Evolutionary conservation across 805 yeast genomes (phyloP).

Genomic region (Zygosaccharomyces pseudorouxii): DNA sequence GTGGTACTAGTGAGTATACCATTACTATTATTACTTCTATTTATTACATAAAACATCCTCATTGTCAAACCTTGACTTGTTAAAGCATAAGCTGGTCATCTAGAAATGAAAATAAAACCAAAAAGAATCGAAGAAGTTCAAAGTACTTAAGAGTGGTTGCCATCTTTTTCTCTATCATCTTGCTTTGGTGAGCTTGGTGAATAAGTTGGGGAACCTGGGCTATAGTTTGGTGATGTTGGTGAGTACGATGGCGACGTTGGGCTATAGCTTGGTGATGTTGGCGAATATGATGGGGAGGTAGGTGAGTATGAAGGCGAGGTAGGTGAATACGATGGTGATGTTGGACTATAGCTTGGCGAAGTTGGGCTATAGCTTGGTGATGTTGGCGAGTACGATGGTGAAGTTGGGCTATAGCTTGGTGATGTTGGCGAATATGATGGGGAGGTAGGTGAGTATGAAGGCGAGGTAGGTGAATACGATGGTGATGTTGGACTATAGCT

Average conservation of each 20-base stretch:
- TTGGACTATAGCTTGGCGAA: conserved; percentile 37
- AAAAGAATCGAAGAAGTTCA: background rate
- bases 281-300: conserved; percentile 38
- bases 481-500: conserved; percentile 52
- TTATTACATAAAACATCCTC: conserved; percentile 4
- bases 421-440: conserved; percentile 57
- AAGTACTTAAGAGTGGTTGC: conserved; percentile 3
- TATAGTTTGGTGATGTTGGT: conserved; percentile 40
- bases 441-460: too few relatives aligned
- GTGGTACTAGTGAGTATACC: background rate
- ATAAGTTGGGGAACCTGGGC: conserved; percentile 73
- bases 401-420: conserved; percentile 48
- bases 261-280: conserved; percentile 44
- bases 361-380: conserved; percentile 62
- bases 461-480: conserved; percentile 54
- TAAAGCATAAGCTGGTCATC: conserved; percentile 3
- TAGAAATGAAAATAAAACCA: conserved; percentile 1
- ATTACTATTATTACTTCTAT: conserved; percentile 3
- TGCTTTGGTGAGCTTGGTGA: conserved; percentile 36
- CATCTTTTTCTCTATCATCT: conserved; percentile 18
- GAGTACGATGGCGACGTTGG: conserved; percentile 73
- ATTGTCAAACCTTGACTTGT: conserved; percentile 4
- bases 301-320: too few relatives aligned
- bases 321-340: conserved; percentile 54
- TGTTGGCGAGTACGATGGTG: conserved; percentile 47